Conservation (phyloP, 2,329 filamentous ascomycete genomes). For the Hypoxylon sp. region DNA sequence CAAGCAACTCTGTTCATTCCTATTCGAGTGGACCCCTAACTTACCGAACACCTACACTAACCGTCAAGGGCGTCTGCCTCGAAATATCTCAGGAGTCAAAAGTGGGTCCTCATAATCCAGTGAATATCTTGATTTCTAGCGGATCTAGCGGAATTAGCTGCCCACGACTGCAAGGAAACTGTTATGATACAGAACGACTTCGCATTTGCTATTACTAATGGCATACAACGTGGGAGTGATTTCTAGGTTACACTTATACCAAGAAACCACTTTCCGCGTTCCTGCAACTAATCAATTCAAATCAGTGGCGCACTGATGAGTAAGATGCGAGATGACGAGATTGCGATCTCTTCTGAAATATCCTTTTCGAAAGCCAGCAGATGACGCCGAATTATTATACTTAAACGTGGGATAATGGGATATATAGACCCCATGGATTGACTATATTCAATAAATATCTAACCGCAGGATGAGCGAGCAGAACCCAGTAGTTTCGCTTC, state of each 20-base stretch:
- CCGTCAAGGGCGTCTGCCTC: slow-evolving; percentile 8
- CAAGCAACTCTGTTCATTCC: slow-evolving; percentile 9
- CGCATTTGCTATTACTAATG: background rate
- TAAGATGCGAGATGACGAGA: background rate
- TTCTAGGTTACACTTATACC: background rate
- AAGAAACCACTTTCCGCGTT: background rate
- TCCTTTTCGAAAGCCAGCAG: background rate
- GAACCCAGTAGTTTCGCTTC: slow-evolving; percentile 61
- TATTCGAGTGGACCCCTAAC: background rate
- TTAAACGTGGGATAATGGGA: too few relatives aligned
- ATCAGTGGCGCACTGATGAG: background rate
- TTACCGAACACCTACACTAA: background rate
- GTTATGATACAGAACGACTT: background rate
- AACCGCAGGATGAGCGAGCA: slow-evolving; percentile 64
- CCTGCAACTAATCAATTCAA: background rate
- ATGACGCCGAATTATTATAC: background rate
- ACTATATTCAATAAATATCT: slow-evolving; percentile 60
- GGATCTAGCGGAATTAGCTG: background rate
- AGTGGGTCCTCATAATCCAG: slow-evolving; percentile 21
- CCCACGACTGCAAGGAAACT: background rate
- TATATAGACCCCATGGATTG: too few relatives aligned
- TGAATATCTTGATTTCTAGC: slow-evolving; percentile 10
- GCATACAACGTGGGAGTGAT: background rate
- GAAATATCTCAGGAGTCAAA: slow-evolving; percentile 36
- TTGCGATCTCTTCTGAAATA: background rate